A percentile compares a stretch with the other conserved stretches of the same genome.
Evolutionary conservation across 2,329 filamentous ascomycete genomes (phyloP).

Genomic region (Plenodomus lindquistii): DNA sequence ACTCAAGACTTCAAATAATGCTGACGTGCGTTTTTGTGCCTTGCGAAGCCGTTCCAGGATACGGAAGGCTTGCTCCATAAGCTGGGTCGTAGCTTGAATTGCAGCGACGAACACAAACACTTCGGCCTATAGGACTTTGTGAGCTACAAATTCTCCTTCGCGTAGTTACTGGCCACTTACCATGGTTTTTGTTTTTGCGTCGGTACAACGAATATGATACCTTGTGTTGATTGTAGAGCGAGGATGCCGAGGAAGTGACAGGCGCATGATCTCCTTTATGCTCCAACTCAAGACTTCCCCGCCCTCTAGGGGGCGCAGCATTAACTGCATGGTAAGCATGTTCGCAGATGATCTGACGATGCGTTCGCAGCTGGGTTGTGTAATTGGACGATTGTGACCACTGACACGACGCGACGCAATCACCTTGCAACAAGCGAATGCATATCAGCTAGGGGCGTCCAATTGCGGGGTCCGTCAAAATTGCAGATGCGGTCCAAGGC

Average conservation of each 20-base stretch:
- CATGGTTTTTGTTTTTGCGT: not conserved
- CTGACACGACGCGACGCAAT: constrained; percentile 4
- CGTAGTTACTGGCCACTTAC: not conserved
- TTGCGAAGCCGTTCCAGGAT: constrained; percentile 13
- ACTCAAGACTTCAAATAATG: constrained; percentile 6
- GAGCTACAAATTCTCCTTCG: not conserved
- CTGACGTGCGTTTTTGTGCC: constrained; percentile 17
- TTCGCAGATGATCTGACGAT: constrained; percentile 4
- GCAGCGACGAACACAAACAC: not conserved
- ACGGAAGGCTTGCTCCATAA: constrained; percentile 13
- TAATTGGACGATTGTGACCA: not conserved
- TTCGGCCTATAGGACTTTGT: not conserved
- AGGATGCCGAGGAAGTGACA: too few species aligned
- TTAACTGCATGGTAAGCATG: not conserved
- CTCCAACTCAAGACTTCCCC: not conserved
- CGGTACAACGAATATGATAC: too few species aligned
- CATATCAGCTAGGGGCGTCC: constrained; percentile 1
- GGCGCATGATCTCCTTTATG: not conserved
- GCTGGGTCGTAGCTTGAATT: constrained; percentile 4
- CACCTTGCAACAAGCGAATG: constrained; percentile 4
- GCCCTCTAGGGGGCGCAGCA: constrained; percentile 3
- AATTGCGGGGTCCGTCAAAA: too few species aligned
- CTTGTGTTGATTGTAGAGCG: too few species aligned
- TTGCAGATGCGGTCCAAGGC: too few species aligned
- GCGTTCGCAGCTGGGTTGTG: constrained; percentile 4